Evolutionary conservation across 768 basidiomycete genomes (phyloP), one percentile per base, ranked within the genome.

Genomic region (Rhodocollybia butyracea): DNA sequence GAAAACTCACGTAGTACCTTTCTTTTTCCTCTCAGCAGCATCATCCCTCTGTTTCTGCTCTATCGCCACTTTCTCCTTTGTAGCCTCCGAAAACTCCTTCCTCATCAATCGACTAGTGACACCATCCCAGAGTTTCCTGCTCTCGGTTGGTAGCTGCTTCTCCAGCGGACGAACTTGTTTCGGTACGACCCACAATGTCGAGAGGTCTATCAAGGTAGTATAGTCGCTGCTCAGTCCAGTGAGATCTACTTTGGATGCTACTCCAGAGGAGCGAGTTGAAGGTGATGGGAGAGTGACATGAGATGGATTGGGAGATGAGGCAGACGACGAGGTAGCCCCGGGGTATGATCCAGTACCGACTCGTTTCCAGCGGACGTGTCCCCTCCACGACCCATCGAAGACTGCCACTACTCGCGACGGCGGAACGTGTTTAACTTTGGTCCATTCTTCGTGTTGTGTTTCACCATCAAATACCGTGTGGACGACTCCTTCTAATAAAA

Each of bases 41-140:
- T 85, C 81, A 57, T 98, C 94, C 48, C 97, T 76, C 76, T 98
- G 97, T 65, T 68, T 82, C 79, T 98, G 96, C 73, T 99, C 97
- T 54, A 99, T 96, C 4, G 70, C 70, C 51, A 94, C 82, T 78
- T 99, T 99, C 74, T 89, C 83, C 76, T 80, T 89, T 55, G 93
- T 98, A 51, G 97, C 97, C 39, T 95, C 92, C 22, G 82, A 79
- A 71, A 82, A 99, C 65, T 95, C 90, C 80, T 97, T 98, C 65
- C 73, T 80, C 41, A 90, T 46, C 55, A 98, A 70, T 56, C 80
- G 75, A 42, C 72, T 77, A 48, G 95, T 96, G 21, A 98, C 91
- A 51, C 68, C 79, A 55, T 88, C 85, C 97, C 97, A 98, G 52
- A 98, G 68, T 73, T 82, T 84, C 56, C 94, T 76, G 58, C 93